Conservation (phyloP, 2,329 filamentous ascomycete species). For the Juglanconis oblonga region DNA sequence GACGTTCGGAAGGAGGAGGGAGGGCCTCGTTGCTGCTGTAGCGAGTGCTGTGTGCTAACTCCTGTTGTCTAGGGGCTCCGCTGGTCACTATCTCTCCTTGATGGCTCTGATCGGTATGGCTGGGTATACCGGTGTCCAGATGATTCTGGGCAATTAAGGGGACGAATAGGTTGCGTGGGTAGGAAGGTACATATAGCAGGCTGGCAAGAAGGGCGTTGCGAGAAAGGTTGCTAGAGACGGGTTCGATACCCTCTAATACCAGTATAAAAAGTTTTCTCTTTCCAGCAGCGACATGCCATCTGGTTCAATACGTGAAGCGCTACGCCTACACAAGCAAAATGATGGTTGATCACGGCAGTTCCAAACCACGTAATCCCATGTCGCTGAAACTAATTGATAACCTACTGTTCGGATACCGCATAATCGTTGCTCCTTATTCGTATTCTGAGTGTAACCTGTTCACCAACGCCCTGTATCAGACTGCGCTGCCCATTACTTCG, state of each 20-base stretch:
- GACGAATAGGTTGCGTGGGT: background rate
- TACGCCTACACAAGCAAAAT: background rate
- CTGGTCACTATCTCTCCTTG: constrained; percentile 34
- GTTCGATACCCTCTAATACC: too few relatives aligned
- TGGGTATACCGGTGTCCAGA: background rate
- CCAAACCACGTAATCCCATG: background rate
- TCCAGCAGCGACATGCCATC: background rate
- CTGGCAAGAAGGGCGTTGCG: background rate
- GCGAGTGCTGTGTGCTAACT: constrained; percentile 16
- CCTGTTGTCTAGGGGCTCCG: constrained; percentile 32
- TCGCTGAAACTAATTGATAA: background rate
- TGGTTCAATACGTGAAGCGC: background rate
- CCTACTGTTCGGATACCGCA: background rate
- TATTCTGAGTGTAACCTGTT: background rate
- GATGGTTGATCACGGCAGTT: background rate
- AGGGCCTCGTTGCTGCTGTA: background rate
- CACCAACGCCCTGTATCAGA: background rate
- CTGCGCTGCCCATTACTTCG: background rate
- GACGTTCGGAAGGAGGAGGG: too few relatives aligned
- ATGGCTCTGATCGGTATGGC: constrained; percentile 3
- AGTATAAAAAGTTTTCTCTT: background rate
- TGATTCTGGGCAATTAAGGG: background rate
- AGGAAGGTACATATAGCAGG: background rate
- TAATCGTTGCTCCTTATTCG: background rate
- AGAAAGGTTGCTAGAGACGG: too few relatives aligned